Evolutionary conservation across 2,329 filamentous ascomycete species (phyloP).

Genomic region (Myrmaecium sp.): DNA sequence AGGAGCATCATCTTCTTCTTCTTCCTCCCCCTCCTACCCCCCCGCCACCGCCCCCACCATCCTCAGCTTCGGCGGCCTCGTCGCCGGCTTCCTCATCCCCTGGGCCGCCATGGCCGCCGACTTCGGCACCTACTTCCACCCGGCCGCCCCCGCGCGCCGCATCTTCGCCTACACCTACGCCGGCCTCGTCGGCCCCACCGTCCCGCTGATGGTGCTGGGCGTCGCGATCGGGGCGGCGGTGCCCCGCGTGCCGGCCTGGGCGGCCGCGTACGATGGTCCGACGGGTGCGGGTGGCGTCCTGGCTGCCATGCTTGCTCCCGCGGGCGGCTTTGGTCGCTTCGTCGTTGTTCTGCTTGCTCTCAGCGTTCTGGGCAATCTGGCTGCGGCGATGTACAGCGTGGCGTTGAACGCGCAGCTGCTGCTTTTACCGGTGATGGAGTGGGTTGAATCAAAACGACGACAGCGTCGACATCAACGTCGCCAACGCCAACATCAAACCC

Average conservation of each 20-base stretch:
- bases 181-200: conserved; percentile 37
- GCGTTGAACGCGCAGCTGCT: conserved; percentile 49
- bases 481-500: too few species aligned
- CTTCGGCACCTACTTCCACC: conserved; percentile 43
- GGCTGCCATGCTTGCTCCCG: conserved; percentile 39
- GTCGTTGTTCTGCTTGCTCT: conserved; percentile 39
- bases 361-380: conserved; percentile 39
- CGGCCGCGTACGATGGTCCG: conserved; percentile 36
- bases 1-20: too few species aligned
- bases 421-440: too few species aligned
- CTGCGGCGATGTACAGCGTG: conserved; percentile 44
- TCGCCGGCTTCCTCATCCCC: conserved; percentile 47
- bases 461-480: too few species aligned
- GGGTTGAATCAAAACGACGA: too few species aligned
- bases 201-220: conserved; percentile 45
- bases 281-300: conserved; percentile 39
- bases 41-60: conserved; percentile 29
- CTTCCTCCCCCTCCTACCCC: too few species aligned
- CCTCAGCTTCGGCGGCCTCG: conserved; percentile 41
- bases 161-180: conserved; percentile 41
- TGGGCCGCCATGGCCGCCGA: conserved; percentile 43
- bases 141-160: conserved; percentile 33
- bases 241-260: conserved; percentile 36
- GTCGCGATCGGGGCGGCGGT: conserved; percentile 47
- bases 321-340: conserved; percentile 45